A percentile compares a stretch with the other conserved stretches of the same genome.
Evolutionary conservation across 495 filamentous ascomycete genomes (phyloP).

Genomic region (Recurvomyces mirabilis): DNA sequence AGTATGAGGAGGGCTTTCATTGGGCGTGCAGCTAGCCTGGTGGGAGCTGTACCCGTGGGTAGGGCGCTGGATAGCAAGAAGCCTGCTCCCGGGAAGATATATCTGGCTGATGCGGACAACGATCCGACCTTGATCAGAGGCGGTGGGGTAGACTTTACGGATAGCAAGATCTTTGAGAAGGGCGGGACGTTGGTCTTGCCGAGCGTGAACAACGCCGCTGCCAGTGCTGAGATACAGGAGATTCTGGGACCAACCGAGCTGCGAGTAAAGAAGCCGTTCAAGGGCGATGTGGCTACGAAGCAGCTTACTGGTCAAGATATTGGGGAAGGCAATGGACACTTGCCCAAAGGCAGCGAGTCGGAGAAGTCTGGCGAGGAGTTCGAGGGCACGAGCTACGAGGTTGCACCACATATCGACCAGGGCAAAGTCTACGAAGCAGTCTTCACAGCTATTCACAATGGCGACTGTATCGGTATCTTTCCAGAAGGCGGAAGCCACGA

Average conservation of each 20-base stretch:
- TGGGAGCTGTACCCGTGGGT: constrained; percentile 80
- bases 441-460: constrained; percentile 64
- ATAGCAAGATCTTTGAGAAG: constrained; percentile 54
- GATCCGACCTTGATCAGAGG: constrained; percentile 79
- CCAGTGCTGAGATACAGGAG: constrained; percentile 68
- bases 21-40: constrained; percentile 63
- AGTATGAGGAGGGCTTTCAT: constrained; percentile 83
- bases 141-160: constrained; percentile 68
- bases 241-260: constrained; percentile 73
- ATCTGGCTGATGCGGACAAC: constrained; percentile 78
- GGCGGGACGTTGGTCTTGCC: constrained; percentile 83
- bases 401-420: constrained; percentile 90
- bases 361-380: constrained; percentile 35
- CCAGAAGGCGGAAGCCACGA: constrained; percentile 97
- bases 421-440: constrained; percentile 87
- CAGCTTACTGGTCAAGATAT: constrained; percentile 70
- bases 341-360: constrained; percentile 21
- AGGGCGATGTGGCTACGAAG: constrained; percentile 50
- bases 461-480: constrained; percentile 93
- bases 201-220: constrained; percentile 62
- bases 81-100: constrained; percentile 66
- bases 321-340: constrained; percentile 39
- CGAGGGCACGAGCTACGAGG: constrained; percentile 70
- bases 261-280: constrained; percentile 75
- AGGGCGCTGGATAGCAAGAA: constrained; percentile 82